phyloP scores from a whole-genome alignment of 768 basidiomycete species.

The Dioszegia hungarica region DNA sequence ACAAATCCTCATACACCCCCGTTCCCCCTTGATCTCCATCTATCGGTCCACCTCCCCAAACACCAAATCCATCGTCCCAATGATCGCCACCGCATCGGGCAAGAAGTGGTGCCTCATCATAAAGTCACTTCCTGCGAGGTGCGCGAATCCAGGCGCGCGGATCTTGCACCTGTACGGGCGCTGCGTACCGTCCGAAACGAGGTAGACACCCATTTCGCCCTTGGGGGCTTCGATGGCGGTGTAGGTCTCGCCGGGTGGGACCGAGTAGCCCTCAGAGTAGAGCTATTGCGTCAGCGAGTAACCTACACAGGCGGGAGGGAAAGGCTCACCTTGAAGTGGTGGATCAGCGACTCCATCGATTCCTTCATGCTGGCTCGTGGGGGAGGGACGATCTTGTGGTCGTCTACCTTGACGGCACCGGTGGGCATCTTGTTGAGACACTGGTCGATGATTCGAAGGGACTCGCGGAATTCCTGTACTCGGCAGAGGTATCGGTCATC shows the following conservation, averaged over 20 bases:
- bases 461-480: conserved; percentile 97
- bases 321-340: conserved; percentile 84
- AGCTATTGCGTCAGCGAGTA: conserved; percentile 55
- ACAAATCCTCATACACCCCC: not conserved
- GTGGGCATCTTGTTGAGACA: conserved; percentile 96
- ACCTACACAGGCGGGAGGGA: not conserved
- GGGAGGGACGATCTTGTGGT: conserved; percentile 94
- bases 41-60: conserved; percentile 69
- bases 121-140: conserved; percentile 91
- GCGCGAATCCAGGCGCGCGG: conserved; percentile 92
- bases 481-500: conserved; percentile 93
- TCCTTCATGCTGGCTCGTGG: conserved; percentile 98
- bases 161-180: conserved; percentile 96
- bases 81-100: conserved; percentile 91
- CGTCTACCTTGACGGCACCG: conserved; percentile 89
- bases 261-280: conserved; percentile 94
- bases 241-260: conserved; percentile 87
- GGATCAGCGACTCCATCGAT: conserved; percentile 95
- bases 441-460: conserved; percentile 81
- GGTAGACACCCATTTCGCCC: conserved; percentile 97
- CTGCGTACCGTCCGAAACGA: conserved; percentile 94
- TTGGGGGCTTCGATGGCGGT: conserved; percentile 97
- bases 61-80: conserved; percentile 97
- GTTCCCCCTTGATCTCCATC: not conserved
- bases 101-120: conserved; percentile 71